A percentile compares a stretch with the other conserved stretches of the same genome.
These are phyloP conservation scores for Logfia minima DNA, from an alignment of 129 eudicot genomes.

Conservation along the genomic window DNA sequence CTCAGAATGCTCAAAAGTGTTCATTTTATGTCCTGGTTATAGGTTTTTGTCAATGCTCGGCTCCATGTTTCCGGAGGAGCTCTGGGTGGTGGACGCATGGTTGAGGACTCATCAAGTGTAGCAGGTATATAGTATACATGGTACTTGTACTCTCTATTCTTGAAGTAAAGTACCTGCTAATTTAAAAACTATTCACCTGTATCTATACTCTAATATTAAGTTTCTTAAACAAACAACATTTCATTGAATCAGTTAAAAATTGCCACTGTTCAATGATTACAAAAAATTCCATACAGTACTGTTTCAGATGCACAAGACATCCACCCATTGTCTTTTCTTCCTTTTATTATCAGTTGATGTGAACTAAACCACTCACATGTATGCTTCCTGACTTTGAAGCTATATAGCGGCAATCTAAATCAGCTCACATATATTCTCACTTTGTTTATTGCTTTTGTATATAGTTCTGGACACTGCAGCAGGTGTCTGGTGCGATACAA, in stretches of 20 bases:
- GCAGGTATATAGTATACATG: conserved; percentile 64
- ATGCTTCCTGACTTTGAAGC: not conserved
- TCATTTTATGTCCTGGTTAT: conserved; percentile 16
- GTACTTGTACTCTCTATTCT: conserved; percentile 7
- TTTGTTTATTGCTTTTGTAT: conserved; percentile 27
- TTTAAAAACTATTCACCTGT: not conserved
- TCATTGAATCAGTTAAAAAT: not conserved
- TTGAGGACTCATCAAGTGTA: conserved; percentile 97
- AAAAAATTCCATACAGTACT: not conserved
- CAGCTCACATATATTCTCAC: not conserved
- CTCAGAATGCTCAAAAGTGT: conserved; percentile 11
- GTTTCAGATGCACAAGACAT: conserved; percentile 12
- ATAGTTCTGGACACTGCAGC: conserved; percentile 98
- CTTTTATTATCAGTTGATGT: conserved; percentile 8
- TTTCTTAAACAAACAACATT: not conserved
- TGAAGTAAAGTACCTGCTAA: conserved; percentile 8
- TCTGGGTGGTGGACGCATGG: conserved; percentile 99
- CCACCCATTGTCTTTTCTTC: not conserved
- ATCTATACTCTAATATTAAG: not conserved
- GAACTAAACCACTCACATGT: not conserved
- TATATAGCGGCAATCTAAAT: not conserved
- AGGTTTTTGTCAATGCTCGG: conserved; percentile 98
- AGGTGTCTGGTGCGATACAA: conserved; percentile 98
- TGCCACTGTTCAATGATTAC: not conserved
- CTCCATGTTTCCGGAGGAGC: conserved; percentile 99